A percentile compares a stretch with the other conserved stretches of the same genome.
Conservation (phyloP, 2,329 filamentous ascomycete genomes). For the Phymatotrichopsis omnivora region DNA sequence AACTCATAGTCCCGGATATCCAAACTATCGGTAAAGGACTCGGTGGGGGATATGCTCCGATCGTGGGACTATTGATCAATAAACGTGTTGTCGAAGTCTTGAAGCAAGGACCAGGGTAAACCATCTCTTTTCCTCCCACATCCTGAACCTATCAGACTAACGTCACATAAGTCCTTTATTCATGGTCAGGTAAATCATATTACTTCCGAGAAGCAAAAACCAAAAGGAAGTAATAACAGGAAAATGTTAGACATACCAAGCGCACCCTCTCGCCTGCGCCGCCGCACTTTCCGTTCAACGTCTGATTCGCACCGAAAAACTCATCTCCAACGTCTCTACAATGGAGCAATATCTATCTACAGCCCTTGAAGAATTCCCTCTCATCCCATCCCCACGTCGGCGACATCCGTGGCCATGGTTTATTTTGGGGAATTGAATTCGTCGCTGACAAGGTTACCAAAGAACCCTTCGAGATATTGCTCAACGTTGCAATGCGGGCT, state of each 20-base stretch:
- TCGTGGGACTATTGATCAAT: conserved; percentile 51
- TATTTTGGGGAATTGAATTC: conserved; percentile 50
- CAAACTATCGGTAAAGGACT: conserved; percentile 58
- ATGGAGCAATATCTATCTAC: conserved; percentile 45
- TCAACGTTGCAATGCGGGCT: conserved; percentile 41
- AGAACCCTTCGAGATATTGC: conserved; percentile 39
- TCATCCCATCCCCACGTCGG: conserved; percentile 44
- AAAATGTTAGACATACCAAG: conserved; percentile 57
- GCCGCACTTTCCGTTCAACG: conserved; percentile 53
- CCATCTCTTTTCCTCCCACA: too few relatives aligned
- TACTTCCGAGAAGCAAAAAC: too few relatives aligned
- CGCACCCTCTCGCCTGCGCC: conserved; percentile 49
- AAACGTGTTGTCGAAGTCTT: conserved; percentile 43
- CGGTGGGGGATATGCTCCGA: conserved; percentile 51
- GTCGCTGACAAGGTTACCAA: conserved; percentile 44
- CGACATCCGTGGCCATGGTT: conserved; percentile 50
- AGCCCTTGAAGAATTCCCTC: conserved; percentile 39
- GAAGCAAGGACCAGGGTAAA: conserved; percentile 31
- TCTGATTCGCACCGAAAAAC: conserved; percentile 47
- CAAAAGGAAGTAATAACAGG: too few relatives aligned
- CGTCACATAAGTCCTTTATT: too few relatives aligned
- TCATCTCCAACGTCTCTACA: conserved; percentile 48
- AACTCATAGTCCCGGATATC: conserved; percentile 52
- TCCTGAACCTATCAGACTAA: too few relatives aligned
- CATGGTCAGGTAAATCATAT: too few relatives aligned